Base-by-base conservation (phyloP, 2,329 filamentous ascomycete species). In the Ophiosphaerella herpotricha region DNA sequence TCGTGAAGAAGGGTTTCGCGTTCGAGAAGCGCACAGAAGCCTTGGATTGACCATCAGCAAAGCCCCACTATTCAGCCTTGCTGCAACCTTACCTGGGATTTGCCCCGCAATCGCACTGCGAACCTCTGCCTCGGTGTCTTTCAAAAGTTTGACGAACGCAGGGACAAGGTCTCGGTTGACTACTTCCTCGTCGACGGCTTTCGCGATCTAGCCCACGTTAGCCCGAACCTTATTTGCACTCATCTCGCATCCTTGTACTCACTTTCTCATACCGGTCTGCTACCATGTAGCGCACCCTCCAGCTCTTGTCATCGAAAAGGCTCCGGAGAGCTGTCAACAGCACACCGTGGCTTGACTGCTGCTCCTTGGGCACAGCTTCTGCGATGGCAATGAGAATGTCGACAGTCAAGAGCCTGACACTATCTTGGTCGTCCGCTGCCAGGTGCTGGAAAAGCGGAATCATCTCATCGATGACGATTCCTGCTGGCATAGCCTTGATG, bases 271-370 rank as follows among this genome's bases (percentile, higher is more conserved):
- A 99, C 72, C 91, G 86, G 75, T 99, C 94, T 41, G 94, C 94
- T 65, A 99, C 94, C 94, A 99, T 99, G 77, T 97, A 99, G 73
- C 94, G 86, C 53, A 99, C 94, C 70, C 94, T 87, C 94, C 94
- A 99, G 79, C 94, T 97, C 85, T 97, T 99, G 75, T 99, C 94
- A 69, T 97, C 94, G 77, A 99, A 97, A 70, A 99, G 77, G 77
- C 85, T 96, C 66, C 94, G 88, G 68, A 99, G 79, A 39, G 93
- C 91, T 43, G 90, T 93, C 67, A 99, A 81, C 50, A 99, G 79
- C 48, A 97, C 91, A 45, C 93, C 94, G 70, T 97, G 93, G 76
- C 92, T 97, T 39, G 91, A 88, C 76, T 99, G 94, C 74, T 99
- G 92, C 75, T 97, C 94, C 78, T 97, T 97, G 54, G 94, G 94